phyloP scores from a whole-genome alignment of 768 basidiomycete genomes.

The Piloderma croceum region DNA sequence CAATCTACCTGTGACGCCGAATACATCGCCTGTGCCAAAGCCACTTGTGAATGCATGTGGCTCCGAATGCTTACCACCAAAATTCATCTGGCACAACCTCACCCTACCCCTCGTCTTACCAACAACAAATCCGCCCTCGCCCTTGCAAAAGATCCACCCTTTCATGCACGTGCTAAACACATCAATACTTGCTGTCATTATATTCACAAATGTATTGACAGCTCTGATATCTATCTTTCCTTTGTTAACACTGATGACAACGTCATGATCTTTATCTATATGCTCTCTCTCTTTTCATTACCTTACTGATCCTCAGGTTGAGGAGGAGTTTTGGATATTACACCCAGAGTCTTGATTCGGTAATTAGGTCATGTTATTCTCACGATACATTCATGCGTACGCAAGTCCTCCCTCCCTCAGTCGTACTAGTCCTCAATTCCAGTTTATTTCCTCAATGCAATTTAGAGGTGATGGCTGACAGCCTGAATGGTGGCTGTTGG shows the following conservation, averaged over 20 bases:
- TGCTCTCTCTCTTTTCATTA: too few species aligned
- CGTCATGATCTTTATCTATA: slow-evolving; percentile 25
- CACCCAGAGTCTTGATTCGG: too few species aligned
- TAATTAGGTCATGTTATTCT: too few species aligned
- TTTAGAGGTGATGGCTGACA: too few species aligned
- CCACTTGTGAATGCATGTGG: slow-evolving; percentile 28
- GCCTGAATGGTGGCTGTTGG: too few species aligned
- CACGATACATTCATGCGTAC: too few species aligned
- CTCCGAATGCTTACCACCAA: slow-evolving; percentile 34
- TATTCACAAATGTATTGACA: slow-evolving; percentile 19
- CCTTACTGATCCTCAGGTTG: too few species aligned
- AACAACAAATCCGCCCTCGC: slow-evolving; percentile 29
- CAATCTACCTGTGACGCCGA: slow-evolving; percentile 40
- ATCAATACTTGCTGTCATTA: slow-evolving; percentile 29
- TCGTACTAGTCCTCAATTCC: too few species aligned
- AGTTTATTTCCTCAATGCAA: too few species aligned
- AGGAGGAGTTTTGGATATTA: too few species aligned
- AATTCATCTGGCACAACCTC: slow-evolving; percentile 1
- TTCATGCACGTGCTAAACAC: slow-evolving; percentile 27
- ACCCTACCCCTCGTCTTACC: slow-evolving; percentile 13
- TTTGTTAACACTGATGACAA: slow-evolving; percentile 17
- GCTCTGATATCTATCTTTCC: slow-evolving; percentile 2
- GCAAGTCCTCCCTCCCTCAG: too few species aligned
- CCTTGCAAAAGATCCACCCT: slow-evolving; percentile 15
- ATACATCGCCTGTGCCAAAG: slow-evolving; percentile 33